Conservation (phyloP, 164 flowering plant genomes). For the Houttuynia cordata region DNA sequence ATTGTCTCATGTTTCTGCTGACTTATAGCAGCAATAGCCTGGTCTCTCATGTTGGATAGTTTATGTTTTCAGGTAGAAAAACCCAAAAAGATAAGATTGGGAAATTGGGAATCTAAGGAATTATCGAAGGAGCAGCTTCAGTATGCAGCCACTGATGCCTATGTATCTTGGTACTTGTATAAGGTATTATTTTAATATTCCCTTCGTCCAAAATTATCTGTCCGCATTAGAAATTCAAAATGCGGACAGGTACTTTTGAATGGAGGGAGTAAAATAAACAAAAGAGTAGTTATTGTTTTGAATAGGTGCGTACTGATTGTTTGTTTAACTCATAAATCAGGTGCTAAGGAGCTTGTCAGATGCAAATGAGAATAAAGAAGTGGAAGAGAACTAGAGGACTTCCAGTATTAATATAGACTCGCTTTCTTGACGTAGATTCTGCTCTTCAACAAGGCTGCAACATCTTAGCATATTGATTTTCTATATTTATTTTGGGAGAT, state of each 20-base stretch:
- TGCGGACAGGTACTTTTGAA: too few species aligned
- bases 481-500: too few species aligned
- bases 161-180: conserved; percentile 62
- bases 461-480: too few species aligned
- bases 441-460: too few species aligned
- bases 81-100: conserved; percentile 39
- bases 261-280: background rate
- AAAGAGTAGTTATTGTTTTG: background rate
- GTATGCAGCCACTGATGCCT: conserved; percentile 87
- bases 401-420: too few species aligned
- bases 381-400: background rate
- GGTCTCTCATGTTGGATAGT: background rate
- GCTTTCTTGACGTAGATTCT: too few species aligned
- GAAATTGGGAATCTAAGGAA: conserved; percentile 62
- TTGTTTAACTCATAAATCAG: conserved; percentile 12
- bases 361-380: conserved; percentile 10
- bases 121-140: conserved; percentile 48
- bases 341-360: conserved; percentile 38
- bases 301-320: background rate
- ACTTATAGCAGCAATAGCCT: background rate
- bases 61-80: conserved; percentile 39
- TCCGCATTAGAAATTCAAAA: too few species aligned
- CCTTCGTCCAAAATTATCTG: too few species aligned
- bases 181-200: conserved; percentile 29
- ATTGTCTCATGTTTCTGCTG: background rate